Conservation (phyloP, 1,139 yeast genomes). For the Blastobotrys buckinghamii region DNA sequence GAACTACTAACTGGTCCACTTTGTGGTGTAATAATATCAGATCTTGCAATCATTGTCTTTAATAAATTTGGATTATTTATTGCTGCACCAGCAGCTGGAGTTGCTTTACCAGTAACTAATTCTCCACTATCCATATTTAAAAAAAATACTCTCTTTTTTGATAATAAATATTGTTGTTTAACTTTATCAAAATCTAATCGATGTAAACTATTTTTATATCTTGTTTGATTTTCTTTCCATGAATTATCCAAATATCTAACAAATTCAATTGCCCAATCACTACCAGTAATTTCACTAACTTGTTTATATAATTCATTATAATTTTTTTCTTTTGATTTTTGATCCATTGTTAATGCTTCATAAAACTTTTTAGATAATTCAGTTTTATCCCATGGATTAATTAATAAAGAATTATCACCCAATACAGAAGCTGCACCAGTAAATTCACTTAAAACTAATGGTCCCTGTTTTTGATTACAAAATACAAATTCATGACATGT, state of each 20-base stretch:
- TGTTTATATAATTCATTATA: conserved; percentile 59
- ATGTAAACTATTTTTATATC: conserved; percentile 34
- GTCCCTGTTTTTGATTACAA: conserved; percentile 66
- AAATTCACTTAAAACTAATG: conserved; percentile 82
- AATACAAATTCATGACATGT: conserved; percentile 92
- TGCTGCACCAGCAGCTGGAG: neutral
- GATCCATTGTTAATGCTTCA: conserved; percentile 56
- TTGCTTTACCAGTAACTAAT: neutral
- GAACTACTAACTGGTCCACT: conserved; percentile 15
- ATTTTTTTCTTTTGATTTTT: conserved; percentile 49
- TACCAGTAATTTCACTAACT: conserved; percentile 63
- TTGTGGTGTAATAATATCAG: neutral
- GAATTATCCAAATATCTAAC: conserved; percentile 50
- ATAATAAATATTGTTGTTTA: conserved; percentile 18
- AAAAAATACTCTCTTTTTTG: conserved; percentile 30
- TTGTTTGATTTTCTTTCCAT: conserved; percentile 53
- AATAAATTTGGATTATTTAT: neutral
- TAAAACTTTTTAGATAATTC: conserved; percentile 60
- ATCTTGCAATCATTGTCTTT: neutral
- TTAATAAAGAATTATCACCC: conserved; percentile 57
- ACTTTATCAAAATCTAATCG: conserved; percentile 23
- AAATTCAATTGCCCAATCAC: conserved; percentile 64
- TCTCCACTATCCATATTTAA: conserved; percentile 27
- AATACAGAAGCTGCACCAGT: conserved; percentile 88
- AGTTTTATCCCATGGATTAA: conserved; percentile 86